These are phyloP conservation scores for Aspergillus ostianus DNA, from an alignment of 495 filamentous ascomycete species.

Conservation along the genomic window DNA sequence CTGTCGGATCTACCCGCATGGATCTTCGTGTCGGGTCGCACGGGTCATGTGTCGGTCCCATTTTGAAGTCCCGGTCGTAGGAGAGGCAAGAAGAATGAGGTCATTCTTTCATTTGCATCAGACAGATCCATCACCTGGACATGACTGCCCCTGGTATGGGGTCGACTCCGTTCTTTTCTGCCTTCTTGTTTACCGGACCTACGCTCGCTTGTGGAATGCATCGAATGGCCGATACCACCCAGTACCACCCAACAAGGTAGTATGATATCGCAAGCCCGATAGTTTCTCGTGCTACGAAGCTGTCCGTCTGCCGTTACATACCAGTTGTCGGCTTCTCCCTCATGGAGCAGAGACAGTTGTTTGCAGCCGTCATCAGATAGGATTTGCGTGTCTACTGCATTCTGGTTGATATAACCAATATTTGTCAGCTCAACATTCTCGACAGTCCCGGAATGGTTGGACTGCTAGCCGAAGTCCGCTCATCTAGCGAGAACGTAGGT, in stretches of 20 bases:
- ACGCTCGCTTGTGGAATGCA: background rate
- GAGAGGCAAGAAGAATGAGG: background rate
- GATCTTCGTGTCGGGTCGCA: slow-evolving; percentile 6
- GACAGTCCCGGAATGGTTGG: too few species aligned
- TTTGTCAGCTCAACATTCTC: background rate
- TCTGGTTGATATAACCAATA: background rate
- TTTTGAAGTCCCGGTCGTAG: background rate
- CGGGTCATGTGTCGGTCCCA: background rate
- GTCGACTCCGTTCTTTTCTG: background rate
- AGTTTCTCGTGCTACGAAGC: background rate
- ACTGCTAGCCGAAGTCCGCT: background rate
- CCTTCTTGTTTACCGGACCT: background rate
- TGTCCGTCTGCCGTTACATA: background rate
- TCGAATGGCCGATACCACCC: background rate
- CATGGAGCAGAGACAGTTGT: background rate
- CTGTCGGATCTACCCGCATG: slow-evolving; percentile 21
- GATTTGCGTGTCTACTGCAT: background rate
- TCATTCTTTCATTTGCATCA: background rate
- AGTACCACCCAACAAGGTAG: background rate
- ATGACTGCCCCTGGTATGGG: background rate
- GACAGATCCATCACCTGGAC: background rate
- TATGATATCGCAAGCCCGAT: background rate
- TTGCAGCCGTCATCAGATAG: background rate
- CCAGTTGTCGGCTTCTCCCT: background rate
- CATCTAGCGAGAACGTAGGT: background rate